These are phyloP conservation scores for Ganoderma leucocontextum DNA, from an alignment of 1,284 basidiomycete species.

Conservation along the genomic window DNA sequence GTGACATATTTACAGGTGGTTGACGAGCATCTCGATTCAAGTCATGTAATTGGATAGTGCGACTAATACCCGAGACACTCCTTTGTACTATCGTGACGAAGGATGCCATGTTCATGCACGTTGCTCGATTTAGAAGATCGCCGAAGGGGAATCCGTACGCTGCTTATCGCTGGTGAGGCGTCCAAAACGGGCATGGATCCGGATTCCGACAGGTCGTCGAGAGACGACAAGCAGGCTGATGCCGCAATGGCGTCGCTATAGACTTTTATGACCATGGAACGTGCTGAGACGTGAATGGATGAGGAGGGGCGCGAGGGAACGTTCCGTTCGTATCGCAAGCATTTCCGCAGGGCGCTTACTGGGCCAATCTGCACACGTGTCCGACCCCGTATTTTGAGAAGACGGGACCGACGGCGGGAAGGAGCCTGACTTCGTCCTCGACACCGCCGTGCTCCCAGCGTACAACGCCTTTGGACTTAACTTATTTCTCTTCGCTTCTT, in stretches of 20 bases:
- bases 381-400: conserved; percentile 15
- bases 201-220: not conserved
- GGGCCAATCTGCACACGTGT: conserved; percentile 28
- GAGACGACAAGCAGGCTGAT: not conserved
- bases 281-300: not conserved
- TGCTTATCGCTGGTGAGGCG: not conserved
- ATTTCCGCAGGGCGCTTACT: conserved; percentile 13
- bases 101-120: not conserved
- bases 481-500: conserved; percentile 33
- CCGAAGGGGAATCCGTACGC: not conserved
- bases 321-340: conserved; percentile 32
- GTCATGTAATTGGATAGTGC: not conserved
- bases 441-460: not conserved
- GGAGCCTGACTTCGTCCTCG: conserved; percentile 14
- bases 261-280: conserved; percentile 1
- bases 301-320: conserved; percentile 16
- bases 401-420: conserved; percentile 19
- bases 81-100: not conserved
- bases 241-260: not conserved
- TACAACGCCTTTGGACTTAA: conserved; percentile 23
- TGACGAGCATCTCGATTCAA: not conserved
- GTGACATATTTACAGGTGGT: no score
- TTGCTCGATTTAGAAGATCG: not conserved
- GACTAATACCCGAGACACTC: not conserved
- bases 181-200: not conserved